Percentiles rank a stretch among this genome's conserved stretches.
phyloP scores from a whole-genome alignment of 2,329 filamentous ascomycete genomes.

The Aspergillus luchuensis region DNA sequence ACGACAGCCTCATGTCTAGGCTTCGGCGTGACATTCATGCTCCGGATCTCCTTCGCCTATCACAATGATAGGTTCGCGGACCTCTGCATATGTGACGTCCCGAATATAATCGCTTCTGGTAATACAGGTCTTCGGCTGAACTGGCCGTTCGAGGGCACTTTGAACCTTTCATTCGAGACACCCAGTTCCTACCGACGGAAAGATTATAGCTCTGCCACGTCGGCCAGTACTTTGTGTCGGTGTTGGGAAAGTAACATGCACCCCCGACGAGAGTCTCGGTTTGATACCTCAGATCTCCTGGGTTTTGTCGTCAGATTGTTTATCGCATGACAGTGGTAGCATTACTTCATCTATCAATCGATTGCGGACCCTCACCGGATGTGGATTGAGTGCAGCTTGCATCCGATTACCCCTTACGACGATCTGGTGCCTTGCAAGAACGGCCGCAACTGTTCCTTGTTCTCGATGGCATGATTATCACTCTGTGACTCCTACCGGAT shows the following conservation, averaged over 20 bases:
- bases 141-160: neutral
- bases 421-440: neutral
- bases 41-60: too few relatives aligned
- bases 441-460: neutral
- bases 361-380: neutral
- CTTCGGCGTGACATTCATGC: too few relatives aligned
- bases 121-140: neutral
- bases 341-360: neutral
- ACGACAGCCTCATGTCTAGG: neutral
- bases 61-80: neutral
- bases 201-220: neutral
- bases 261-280: neutral
- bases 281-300: neutral
- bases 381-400: neutral
- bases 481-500: neutral
- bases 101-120: neutral
- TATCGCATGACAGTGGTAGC: neutral
- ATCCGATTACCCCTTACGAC: neutral
- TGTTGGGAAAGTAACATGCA: neutral
- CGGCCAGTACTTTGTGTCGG: neutral
- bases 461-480: neutral
- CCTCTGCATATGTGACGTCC: neutral
- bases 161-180: neutral
- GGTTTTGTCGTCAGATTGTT: neutral
- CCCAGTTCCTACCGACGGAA: neutral